Conservation (phyloP, 495 filamentous ascomycete genomes). For the Penicillium coffeae region DNA sequence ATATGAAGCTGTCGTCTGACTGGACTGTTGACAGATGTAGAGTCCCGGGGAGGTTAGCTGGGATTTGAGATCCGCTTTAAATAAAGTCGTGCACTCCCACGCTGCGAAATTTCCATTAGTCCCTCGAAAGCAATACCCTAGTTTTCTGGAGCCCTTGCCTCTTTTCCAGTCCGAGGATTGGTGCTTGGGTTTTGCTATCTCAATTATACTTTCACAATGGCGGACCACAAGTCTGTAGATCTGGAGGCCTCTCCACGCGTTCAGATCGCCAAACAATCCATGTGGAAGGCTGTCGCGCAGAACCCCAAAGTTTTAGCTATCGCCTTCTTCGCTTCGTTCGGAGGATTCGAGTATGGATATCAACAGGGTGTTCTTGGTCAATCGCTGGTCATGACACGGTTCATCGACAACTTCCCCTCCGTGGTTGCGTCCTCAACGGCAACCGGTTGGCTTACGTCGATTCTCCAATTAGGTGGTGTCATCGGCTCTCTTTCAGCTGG, state of each 20-base stretch:
- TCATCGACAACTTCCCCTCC: constrained; percentile 40
- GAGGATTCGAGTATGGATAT: constrained; percentile 47
- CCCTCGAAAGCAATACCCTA: no score
- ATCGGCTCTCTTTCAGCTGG: constrained; percentile 60
- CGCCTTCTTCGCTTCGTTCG: constrained; percentile 45
- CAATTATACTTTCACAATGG: constrained; percentile 12
- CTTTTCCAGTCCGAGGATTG: no score
- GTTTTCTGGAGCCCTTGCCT: no score
- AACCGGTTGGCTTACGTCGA: constrained; percentile 41
- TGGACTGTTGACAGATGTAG: no score
- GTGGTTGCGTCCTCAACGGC: constrained; percentile 37
- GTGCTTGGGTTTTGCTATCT: background rate
- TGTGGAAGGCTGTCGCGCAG: constrained; percentile 28
- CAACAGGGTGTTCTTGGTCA: constrained; percentile 44
- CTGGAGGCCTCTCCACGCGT: constrained; percentile 18
- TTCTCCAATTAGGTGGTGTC: constrained; percentile 79
- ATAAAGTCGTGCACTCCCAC: no score
- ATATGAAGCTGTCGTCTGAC: no score
- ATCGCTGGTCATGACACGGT: constrained; percentile 39
- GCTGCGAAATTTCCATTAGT: no score
- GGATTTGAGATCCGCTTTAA: no score
- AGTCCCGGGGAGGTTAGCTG: background rate
- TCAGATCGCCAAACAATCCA: constrained; percentile 25
- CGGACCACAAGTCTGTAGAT: constrained; percentile 14
- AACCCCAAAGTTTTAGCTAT: constrained; percentile 42